These are phyloP conservation scores for Cryptosporidium sp. DNA, from an alignment of 169 alveolate genomes.

Conservation along the genomic window DNA sequence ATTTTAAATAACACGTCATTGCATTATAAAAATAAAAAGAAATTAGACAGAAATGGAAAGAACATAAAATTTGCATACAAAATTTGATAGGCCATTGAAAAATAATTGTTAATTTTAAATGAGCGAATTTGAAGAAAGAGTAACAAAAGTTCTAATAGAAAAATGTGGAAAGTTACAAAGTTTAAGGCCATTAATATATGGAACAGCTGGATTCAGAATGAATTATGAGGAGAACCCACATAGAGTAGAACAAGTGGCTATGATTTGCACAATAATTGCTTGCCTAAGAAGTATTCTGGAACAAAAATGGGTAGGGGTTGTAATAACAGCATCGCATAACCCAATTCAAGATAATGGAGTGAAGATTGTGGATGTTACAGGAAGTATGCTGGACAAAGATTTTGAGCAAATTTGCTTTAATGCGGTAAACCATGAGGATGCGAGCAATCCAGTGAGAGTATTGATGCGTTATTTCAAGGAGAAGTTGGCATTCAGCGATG, in stretches of 20 bases:
- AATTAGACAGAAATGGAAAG: neutral
- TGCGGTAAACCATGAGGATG: slow-evolving; percentile 76
- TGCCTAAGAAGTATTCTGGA: slow-evolving; percentile 52
- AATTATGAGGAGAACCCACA: slow-evolving; percentile 38
- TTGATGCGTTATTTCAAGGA: neutral
- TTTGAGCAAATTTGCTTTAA: slow-evolving; percentile 82
- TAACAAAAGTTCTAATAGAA: neutral
- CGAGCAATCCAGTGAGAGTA: slow-evolving; percentile 9
- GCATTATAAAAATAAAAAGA: neutral
- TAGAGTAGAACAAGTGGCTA: slow-evolving; percentile 32
- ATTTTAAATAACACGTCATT: neutral
- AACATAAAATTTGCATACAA: neutral
- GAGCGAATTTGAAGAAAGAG: slow-evolving; percentile 33
- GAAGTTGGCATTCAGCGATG: neutral
- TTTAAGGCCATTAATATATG: slow-evolving; percentile 67
- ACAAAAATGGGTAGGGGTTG: slow-evolving; percentile 84
- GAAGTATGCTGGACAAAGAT: slow-evolving; percentile 85
- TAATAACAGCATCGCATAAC: slow-evolving; percentile 94
- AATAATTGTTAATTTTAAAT: neutral
- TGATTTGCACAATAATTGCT: slow-evolving; percentile 59
- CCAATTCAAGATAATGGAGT: slow-evolving; percentile 90
- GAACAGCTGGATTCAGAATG: slow-evolving; percentile 77
- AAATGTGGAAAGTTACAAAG: neutral
- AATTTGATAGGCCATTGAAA: neutral
- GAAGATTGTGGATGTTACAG: slow-evolving; percentile 87